phyloP scores from a whole-genome alignment of 192 early-diverging fungal species.

The Backusella macrospora region DNA sequence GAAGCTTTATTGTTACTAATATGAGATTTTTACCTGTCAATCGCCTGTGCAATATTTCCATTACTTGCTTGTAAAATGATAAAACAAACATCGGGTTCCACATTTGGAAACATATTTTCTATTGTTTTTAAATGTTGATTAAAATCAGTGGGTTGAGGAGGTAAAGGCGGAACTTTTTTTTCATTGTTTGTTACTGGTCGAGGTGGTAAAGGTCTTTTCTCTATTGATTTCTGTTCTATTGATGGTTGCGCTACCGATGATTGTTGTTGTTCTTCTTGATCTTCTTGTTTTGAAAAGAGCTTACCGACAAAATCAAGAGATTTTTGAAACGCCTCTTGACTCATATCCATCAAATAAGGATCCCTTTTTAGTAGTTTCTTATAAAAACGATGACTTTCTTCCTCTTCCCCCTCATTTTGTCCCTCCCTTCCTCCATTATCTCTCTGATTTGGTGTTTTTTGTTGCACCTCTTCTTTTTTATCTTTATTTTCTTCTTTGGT shows the following conservation, averaged over 20 bases:
- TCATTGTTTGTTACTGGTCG: neutral
- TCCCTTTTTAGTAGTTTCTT: conserved; percentile 33
- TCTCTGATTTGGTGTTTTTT: neutral
- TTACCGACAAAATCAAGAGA: conserved; percentile 12
- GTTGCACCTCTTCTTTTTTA: neutral
- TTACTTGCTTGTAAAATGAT: conserved; percentile 74
- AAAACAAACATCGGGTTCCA: conserved; percentile 70
- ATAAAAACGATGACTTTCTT: conserved; percentile 34
- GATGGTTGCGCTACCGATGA: no score
- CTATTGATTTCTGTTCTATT: neutral
- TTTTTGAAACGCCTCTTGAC: conserved; percentile 38
- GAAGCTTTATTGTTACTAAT: neutral
- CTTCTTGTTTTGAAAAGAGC: conserved; percentile 7
- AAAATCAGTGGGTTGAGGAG: conserved; percentile 33
- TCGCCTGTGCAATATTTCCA: conserved; percentile 47
- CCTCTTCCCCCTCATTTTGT: no score
- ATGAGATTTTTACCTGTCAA: conserved; percentile 47
- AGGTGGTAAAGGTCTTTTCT: neutral
- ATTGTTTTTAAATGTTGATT: conserved; percentile 56
- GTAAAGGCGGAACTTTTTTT: neutral
- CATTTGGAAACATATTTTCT: conserved; percentile 73
- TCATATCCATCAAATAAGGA: conserved; percentile 45
- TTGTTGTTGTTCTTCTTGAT: neutral
- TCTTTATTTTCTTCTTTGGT: conserved; percentile 44
- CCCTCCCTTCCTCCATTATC: no score